Conservation (phyloP, 495 filamentous ascomycete genomes). For the Xylaria flabelliformis region DNA sequence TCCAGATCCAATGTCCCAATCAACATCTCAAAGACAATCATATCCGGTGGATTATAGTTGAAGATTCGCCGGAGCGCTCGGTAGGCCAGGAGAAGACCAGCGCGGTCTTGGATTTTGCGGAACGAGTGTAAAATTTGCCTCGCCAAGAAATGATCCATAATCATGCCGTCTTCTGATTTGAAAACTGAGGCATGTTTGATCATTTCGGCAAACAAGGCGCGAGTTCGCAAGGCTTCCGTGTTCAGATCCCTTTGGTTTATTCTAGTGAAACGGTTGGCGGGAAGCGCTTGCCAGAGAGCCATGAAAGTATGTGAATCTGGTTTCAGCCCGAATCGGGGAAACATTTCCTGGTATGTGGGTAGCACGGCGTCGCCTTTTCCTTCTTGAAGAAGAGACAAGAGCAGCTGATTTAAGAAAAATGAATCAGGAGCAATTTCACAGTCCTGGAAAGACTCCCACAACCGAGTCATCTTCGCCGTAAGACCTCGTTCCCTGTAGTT, state of each 20-base stretch:
- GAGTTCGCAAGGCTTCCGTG: constrained; percentile 58
- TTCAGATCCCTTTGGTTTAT: constrained; percentile 49
- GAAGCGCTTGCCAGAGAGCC: constrained; percentile 65
- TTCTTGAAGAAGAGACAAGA: constrained; percentile 65
- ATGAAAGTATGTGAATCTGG: constrained; percentile 75
- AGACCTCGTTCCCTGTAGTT: constrained; percentile 70
- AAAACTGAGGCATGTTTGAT: constrained; percentile 50
- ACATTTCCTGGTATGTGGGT: constrained; percentile 59
- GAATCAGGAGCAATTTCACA: constrained; percentile 69
- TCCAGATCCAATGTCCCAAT: constrained; percentile 46
- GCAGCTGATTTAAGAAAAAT: constrained; percentile 77
- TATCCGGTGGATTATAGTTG: constrained; percentile 52
- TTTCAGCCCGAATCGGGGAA: constrained; percentile 46
- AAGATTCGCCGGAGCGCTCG: constrained; percentile 62
- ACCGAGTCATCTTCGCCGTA: constrained; percentile 59
- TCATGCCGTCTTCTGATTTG: constrained; percentile 30
- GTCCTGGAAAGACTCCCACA: constrained; percentile 62
- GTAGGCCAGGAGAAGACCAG: constrained; percentile 66
- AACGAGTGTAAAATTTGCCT: constrained; percentile 53
- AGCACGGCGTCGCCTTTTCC: constrained; percentile 58
- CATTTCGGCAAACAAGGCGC: constrained; percentile 68
- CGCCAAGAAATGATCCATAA: constrained; percentile 44
- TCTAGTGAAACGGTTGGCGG: constrained; percentile 47
- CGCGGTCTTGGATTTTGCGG: constrained; percentile 50
- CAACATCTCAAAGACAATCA: constrained; percentile 50